Percentiles rank a stretch among this genome's conserved stretches.
These are phyloP conservation scores for Nigrospora sphaerica DNA, from an alignment of 2,329 filamentous ascomycete genomes.

Conservation along the genomic window DNA sequence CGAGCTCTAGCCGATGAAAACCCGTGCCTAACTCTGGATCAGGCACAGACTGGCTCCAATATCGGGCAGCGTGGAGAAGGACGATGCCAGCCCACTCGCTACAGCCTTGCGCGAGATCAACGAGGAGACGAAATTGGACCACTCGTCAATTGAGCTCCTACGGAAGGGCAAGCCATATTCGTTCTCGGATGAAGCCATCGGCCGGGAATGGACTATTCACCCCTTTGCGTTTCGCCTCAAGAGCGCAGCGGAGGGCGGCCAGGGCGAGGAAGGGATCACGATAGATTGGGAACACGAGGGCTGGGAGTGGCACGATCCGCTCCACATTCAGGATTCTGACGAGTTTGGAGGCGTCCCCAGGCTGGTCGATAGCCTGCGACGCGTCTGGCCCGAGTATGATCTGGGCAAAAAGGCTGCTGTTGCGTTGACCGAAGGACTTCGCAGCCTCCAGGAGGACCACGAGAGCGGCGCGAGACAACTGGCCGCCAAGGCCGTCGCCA, in stretches of 20 bases:
- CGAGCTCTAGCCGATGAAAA: not conserved
- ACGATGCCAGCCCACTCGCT: constrained; percentile 43
- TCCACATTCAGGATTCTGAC: constrained; percentile 36
- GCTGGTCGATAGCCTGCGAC: constrained; percentile 47
- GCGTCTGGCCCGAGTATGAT: constrained; percentile 52
- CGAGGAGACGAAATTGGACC: constrained; percentile 53
- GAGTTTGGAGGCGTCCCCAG: constrained; percentile 47
- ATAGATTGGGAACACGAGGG: constrained; percentile 57
- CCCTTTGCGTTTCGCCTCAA: constrained; percentile 54
- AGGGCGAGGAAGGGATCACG: constrained; percentile 37
- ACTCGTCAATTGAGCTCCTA: constrained; percentile 38
- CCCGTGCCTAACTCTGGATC: not conserved
- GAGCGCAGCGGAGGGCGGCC: constrained; percentile 23
- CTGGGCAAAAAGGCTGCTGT: constrained; percentile 36
- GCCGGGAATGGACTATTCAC: constrained; percentile 54
- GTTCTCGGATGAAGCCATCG: constrained; percentile 44
- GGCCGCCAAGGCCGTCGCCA: constrained; percentile 42
- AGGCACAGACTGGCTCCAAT: constrained; percentile 54
- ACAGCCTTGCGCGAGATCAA: constrained; percentile 56
- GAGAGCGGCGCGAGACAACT: constrained; percentile 53
- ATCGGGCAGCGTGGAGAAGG: constrained; percentile 50
- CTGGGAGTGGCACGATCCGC: constrained; percentile 50
- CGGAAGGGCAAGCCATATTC: constrained; percentile 51
- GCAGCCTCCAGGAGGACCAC: constrained; percentile 45
- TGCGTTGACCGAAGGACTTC: constrained; percentile 38